Evolutionary conservation across 2,329 filamentous ascomycete genomes (phyloP), one percentile per base, ranked within the genome.

Genomic region (Akanthomyces muscarius): DNA sequence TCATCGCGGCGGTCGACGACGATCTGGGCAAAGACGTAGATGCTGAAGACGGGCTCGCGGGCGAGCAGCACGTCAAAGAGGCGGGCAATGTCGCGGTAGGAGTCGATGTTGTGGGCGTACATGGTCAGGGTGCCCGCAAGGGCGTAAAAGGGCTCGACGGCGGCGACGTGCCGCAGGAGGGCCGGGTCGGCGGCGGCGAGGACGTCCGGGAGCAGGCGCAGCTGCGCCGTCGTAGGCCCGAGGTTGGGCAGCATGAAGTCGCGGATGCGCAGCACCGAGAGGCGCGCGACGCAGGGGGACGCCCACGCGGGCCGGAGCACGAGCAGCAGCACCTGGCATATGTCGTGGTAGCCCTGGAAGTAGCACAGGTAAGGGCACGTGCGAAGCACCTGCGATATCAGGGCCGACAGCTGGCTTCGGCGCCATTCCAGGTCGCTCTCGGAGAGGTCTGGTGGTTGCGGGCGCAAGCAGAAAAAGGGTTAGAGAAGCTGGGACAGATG

Each of bases 271-370:
- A 98, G 84, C 38, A 93, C 82, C 3, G 93, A 97, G 64, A 99
- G 86, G n/a, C 90, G 89, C 41, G 90, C 83, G 38, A 96, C 86
- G 18, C 89, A 86, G 7, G 81, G 75, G 21, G 83, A 80, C 18
- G 90, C 88, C 61, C 81, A 73, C 25, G 81, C 71, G 11, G 85
- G 78, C 0, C 89, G 88, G 4, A 99, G 82, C 13, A 97, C 93
- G 16, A 99, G 84, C 47, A 98, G 84, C 64, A 99, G 83, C 28
- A 99, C 95, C 77, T 99, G 96, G 69, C 91, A 95, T 71, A 99
- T 98, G 78, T 99, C 95, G 76, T 99, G 95, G 74, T 96, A 99
- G 73, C 95, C 95, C 78, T 99, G 95, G 75, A 99, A 99, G 78
- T 99, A 99, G 79, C 88, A 92, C 42, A 99, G 85, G 73, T 89